Conservation (phyloP, 768 basidiomycete genomes). For the Rhizopogon sp. region DNA sequence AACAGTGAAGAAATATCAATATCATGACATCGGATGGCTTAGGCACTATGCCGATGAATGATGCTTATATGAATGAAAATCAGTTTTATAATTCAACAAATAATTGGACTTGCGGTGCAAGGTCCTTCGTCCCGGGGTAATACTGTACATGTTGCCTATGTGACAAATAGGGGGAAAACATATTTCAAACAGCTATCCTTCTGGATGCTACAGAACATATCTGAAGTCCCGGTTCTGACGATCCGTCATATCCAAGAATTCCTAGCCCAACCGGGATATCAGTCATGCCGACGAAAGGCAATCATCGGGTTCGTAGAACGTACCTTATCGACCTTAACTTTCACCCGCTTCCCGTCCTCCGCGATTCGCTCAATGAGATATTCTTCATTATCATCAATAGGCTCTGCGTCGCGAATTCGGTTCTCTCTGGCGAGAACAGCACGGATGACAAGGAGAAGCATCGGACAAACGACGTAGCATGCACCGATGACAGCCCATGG, state of each 20-base stretch:
- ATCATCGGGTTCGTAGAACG: too few relatives aligned
- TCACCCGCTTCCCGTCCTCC: constrained; percentile 43
- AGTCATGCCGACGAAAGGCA: too few relatives aligned
- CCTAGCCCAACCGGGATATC: neutral
- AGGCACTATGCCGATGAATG: too few relatives aligned
- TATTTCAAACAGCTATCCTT: too few relatives aligned
- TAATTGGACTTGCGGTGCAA: too few relatives aligned
- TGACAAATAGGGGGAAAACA: too few relatives aligned
- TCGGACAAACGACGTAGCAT: constrained; percentile 50
- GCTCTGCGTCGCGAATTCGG: constrained; percentile 44
- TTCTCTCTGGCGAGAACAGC: constrained; percentile 51
- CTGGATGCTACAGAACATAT: constrained; percentile 10
- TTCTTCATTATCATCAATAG: constrained; percentile 49
- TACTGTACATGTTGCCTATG: too few relatives aligned
- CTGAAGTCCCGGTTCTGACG: constrained; percentile 13
- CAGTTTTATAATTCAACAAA: too few relatives aligned
- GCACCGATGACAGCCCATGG: constrained; percentile 68
- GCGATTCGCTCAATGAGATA: constrained; percentile 39
- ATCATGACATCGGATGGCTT: too few relatives aligned
- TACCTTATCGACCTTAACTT: constrained; percentile 60
- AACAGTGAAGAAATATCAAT: too few relatives aligned
- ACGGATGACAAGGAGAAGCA: constrained; percentile 33
- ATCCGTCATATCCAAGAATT: constrained; percentile 12
- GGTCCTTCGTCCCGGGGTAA: too few relatives aligned
- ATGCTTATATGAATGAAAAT: too few relatives aligned